A percentile compares a stretch with the other conserved stretches of the same genome.
These are phyloP conservation scores for Austroboletus niveus DNA, from an alignment of 1,284 basidiomycete species.

Conservation along the genomic window DNA sequence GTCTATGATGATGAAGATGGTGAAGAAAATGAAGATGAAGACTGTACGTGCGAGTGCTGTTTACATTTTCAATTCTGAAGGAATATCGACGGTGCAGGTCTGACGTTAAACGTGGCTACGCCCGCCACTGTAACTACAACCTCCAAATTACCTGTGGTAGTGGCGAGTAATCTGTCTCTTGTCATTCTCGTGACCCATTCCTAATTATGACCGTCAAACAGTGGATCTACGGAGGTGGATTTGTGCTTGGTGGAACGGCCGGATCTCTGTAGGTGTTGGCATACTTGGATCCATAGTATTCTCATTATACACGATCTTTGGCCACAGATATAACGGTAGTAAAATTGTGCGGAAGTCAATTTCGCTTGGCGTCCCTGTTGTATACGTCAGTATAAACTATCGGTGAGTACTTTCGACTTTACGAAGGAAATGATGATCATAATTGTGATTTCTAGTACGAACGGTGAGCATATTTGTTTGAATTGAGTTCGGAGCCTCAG, in stretches of 20 bases:
- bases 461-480: conserved; percentile 27
- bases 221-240: conserved; percentile 30
- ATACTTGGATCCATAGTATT: background rate
- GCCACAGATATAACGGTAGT: conserved; percentile 21
- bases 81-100: conserved; percentile 27
- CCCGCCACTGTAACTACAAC: conserved; percentile 22
- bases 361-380: conserved; percentile 24
- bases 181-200: background rate
- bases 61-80: background rate
- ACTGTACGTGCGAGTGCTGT: conserved; percentile 14
- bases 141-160: conserved; percentile 40
- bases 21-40: conserved; percentile 5
- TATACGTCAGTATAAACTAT: conserved; percentile 38
- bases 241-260: conserved; percentile 32
- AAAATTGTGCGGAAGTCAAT: conserved; percentile 24
- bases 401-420: conserved; percentile 14
- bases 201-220: background rate
- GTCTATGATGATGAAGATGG: too few species aligned
- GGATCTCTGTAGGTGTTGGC: conserved; percentile 7
- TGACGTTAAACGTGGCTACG: conserved; percentile 43
- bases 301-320: background rate
- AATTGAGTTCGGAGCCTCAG: conserved; percentile 28
- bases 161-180: conserved; percentile 27
- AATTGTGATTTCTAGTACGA: conserved; percentile 11
- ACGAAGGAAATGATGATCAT: background rate